These are phyloP conservation scores for Kalmusia sp. DNA, from an alignment of 2,329 filamentous ascomycete species.

Conservation along the genomic window DNA sequence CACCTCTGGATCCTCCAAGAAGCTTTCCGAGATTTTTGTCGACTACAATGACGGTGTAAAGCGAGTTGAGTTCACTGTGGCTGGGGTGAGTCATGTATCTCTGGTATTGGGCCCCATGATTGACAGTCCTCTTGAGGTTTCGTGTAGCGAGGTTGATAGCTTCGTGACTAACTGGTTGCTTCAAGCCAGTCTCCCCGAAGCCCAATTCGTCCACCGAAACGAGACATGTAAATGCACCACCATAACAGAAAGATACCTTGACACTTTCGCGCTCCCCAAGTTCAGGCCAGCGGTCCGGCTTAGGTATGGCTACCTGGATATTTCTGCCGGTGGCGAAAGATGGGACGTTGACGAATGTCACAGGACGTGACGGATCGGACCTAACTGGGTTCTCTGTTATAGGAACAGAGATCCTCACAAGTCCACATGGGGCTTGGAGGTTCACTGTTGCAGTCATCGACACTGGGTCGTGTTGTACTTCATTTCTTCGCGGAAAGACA, in stretches of 20 bases:
- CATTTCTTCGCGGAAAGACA: slow-evolving; percentile 49
- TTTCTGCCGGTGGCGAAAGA: slow-evolving; percentile 48
- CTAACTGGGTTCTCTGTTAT: slow-evolving; percentile 27
- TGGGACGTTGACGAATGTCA: slow-evolving; percentile 53
- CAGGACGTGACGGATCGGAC: slow-evolving; percentile 48
- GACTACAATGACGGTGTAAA: slow-evolving; percentile 51
- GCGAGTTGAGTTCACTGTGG: slow-evolving; percentile 40
- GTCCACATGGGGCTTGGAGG: slow-evolving; percentile 55
- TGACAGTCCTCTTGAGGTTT: slow-evolving; percentile 42
- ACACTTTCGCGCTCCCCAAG: slow-evolving; percentile 36
- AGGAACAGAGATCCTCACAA: slow-evolving; percentile 52
- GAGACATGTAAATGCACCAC: slow-evolving; percentile 55
- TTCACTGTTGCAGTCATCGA: slow-evolving; percentile 38
- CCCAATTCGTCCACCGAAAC: slow-evolving; percentile 49
- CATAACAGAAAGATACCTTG: slow-evolving; percentile 49
- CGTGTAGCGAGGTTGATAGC: slow-evolving; percentile 41
- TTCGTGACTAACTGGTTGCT: slow-evolving; percentile 32
- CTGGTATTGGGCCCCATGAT: slow-evolving; percentile 17
- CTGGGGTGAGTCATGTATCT: slow-evolving; percentile 40
- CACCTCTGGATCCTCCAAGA: slow-evolving; percentile 24
- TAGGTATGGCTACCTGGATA: slow-evolving; percentile 39
- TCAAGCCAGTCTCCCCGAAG: slow-evolving; percentile 28
- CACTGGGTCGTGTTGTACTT: slow-evolving; percentile 35
- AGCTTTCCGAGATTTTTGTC: slow-evolving; percentile 38
- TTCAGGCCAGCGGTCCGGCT: slow-evolving; percentile 48